A percentile compares a stretch with the other conserved stretches of the same genome.
phyloP scores from a whole-genome alignment of 345 rosid genomes.

The Sonneratia caseolaris region DNA sequence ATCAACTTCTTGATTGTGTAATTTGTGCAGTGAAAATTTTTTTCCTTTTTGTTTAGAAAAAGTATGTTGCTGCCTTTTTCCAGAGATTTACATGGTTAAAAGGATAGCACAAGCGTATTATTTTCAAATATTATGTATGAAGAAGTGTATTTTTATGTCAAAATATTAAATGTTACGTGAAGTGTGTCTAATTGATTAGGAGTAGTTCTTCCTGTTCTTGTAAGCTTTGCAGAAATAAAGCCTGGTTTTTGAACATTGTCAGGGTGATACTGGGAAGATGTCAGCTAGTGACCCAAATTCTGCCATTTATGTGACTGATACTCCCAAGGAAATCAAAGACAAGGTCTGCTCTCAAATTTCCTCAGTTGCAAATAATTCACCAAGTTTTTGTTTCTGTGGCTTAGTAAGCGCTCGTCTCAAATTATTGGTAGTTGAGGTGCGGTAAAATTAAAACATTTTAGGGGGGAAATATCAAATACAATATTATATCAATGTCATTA shows the following conservation, averaged over 20 bases:
- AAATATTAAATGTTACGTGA: no score
- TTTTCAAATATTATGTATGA: no score
- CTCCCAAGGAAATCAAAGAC: slow-evolving; percentile 60
- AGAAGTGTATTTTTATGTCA: not conserved
- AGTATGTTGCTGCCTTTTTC: not conserved
- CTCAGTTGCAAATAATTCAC: not conserved
- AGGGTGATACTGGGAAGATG: slow-evolving; percentile 97
- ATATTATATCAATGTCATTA: not conserved
- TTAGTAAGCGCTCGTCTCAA: not conserved
- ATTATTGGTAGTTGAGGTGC: not conserved
- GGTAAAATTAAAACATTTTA: not conserved
- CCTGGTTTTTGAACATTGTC: slow-evolving; percentile 15
- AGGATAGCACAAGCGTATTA: no score
- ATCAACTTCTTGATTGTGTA: no score
- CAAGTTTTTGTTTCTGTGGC: not conserved
- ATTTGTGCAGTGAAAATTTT: no score
- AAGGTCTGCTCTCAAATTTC: slow-evolving; percentile 43
- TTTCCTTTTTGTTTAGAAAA: no score
- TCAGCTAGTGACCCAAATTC: slow-evolving; percentile 97
- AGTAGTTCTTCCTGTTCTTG: not conserved
- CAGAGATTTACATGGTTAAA: not conserved
- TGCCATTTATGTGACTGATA: slow-evolving; percentile 86
- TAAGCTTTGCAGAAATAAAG: not conserved
- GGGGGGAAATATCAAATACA: not conserved
- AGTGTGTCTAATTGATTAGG: not conserved